Evolutionary conservation across 116 monocot genomes (phyloP).

Genomic region (Cymodocea nodosa): DNA sequence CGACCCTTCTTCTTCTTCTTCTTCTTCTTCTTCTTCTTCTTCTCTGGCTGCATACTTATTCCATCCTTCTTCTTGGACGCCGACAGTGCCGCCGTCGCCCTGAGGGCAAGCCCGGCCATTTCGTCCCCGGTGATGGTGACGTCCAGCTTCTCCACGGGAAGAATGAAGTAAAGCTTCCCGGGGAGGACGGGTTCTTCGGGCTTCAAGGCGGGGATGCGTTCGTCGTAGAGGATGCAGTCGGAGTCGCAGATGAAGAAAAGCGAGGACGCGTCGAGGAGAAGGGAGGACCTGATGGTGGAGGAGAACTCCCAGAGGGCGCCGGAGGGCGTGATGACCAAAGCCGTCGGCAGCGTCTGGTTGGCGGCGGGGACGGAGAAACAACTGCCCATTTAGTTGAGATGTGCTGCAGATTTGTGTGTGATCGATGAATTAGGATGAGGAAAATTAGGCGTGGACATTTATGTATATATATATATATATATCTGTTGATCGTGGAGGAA

Average conservation of each 20-base stretch:
- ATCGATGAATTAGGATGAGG: background rate
- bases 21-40: no score
- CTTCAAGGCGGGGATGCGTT: constrained; percentile 10
- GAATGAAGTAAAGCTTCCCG: constrained; percentile 29
- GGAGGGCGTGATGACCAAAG: constrained; percentile 13
- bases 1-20: no score
- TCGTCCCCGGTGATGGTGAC: constrained; percentile 1
- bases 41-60: no score
- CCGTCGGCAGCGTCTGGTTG: constrained; percentile 1
- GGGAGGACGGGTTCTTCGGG: constrained; percentile 6
- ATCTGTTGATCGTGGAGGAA: no score
- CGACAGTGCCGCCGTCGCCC: constrained; percentile 10
- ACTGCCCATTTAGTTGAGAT: constrained; percentile 5
- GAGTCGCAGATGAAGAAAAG: constrained; percentile 27
- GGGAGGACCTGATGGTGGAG: constrained; percentile 9
- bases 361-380: constrained; percentile 3
- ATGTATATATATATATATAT: no score
- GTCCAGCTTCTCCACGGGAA: constrained; percentile 8
- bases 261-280: background rate
- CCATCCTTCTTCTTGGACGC: background rate
- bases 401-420: background rate
- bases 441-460: background rate
- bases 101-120: constrained; percentile 20
- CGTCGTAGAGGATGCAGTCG: constrained; percentile 14
- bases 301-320: constrained; percentile 19